phyloP scores from a whole-genome alignment of 306 rosid genomes.

The Comarum palustre region DNA sequence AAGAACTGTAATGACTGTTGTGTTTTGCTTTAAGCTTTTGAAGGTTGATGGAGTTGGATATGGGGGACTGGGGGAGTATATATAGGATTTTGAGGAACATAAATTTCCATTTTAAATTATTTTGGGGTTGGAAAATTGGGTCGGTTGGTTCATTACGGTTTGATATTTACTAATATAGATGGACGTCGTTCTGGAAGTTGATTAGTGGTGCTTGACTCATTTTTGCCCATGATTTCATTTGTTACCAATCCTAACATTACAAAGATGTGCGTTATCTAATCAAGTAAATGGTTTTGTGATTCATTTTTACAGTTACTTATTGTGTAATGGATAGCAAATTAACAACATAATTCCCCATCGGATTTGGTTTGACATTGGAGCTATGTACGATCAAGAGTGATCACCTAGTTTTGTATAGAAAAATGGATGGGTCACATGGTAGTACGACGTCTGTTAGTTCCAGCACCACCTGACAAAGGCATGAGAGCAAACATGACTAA shows the following conservation, averaged over 20 bases:
- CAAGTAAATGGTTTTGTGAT: background rate
- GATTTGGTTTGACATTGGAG: background rate
- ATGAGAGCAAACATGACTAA: background rate
- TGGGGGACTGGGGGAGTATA: background rate
- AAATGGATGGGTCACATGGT: background rate
- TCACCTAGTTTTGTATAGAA: background rate
- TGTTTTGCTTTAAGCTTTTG: background rate
- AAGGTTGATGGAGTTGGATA: background rate
- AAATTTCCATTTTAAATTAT: background rate
- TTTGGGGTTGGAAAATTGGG: background rate
- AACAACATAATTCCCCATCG: background rate
- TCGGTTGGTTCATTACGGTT: background rate
- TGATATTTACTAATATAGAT: too few relatives aligned
- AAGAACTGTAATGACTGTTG: background rate
- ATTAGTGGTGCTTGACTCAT: background rate
- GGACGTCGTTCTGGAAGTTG: background rate
- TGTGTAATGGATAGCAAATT: background rate
- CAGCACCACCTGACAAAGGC: conserved; percentile 8
- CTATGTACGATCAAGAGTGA: background rate
- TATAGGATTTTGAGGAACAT: background rate
- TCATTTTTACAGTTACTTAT: background rate
- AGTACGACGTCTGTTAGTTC: background rate
- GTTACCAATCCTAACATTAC: background rate
- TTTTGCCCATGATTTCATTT: background rate
- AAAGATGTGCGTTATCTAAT: background rate